These are phyloP conservation scores for Cyberlindnera euphorbiiphila DNA, from an alignment of 805 yeast species.

Conservation along the genomic window DNA sequence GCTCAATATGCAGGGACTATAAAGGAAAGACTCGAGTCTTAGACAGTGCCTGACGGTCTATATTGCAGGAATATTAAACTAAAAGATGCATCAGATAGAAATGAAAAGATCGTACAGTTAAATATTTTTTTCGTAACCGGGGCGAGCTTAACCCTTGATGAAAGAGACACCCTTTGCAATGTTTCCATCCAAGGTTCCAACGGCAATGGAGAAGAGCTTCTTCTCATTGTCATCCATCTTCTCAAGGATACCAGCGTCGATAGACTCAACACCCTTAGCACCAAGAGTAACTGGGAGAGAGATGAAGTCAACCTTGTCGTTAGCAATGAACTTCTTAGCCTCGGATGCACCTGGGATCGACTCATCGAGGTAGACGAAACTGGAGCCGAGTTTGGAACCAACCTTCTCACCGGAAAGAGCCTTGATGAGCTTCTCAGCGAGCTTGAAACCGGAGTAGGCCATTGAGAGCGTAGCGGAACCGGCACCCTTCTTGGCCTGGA, in stretches of 20 bases:
- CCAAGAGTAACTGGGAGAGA: slow-evolving; percentile 27
- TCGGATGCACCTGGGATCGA: slow-evolving; percentile 23
- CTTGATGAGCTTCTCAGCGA: slow-evolving; percentile 63
- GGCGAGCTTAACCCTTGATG: slow-evolving; percentile 16
- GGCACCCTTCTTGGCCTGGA: slow-evolving; percentile 78
- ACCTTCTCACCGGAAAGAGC: slow-evolving; percentile 44
- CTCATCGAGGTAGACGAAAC: slow-evolving; percentile 50
- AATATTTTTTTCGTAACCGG: too few relatives aligned
- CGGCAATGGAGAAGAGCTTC: slow-evolving; percentile 20
- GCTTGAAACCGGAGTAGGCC: slow-evolving; percentile 82
- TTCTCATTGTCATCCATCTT: slow-evolving; percentile 24
- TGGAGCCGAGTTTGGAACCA: slow-evolving; percentile 33
- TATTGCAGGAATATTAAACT: background rate
- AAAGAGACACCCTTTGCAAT: slow-evolving; percentile 28
- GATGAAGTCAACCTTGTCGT: slow-evolving; percentile 17
- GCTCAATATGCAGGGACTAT: too few relatives aligned
- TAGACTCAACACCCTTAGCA: slow-evolving; percentile 21
- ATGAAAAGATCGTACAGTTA: too few relatives aligned
- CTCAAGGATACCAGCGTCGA: slow-evolving; percentile 21
- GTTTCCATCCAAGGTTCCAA: slow-evolving; percentile 21
- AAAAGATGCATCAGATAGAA: too few relatives aligned
- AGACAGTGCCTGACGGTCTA: too few relatives aligned
- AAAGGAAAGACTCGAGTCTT: too few relatives aligned
- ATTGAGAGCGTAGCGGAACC: slow-evolving; percentile 83
- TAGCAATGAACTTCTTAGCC: slow-evolving; percentile 15